Base-by-base conservation (phyloP, 1,139 yeast genomes). In the Zygosaccharomyces sapae region DNA sequence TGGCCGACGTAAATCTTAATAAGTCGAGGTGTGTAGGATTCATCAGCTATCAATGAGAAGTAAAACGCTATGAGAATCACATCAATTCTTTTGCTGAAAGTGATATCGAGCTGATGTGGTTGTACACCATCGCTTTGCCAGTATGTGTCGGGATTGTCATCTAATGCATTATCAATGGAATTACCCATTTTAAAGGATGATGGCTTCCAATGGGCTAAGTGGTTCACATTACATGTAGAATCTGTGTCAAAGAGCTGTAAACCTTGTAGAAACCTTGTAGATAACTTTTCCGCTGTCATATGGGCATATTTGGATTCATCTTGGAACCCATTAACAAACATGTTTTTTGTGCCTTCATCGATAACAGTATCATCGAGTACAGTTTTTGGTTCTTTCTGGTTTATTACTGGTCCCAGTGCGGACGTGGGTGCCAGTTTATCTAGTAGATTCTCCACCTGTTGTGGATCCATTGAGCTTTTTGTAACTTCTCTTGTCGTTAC, bases 81-180 rank as follows among this genome's bases (percentile, higher is more conserved):
- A 18, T 82, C 73, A 4, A 90, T 95, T 46, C 80, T 74, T 61
- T 86, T 89, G 36, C 92, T 76, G 63, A 94, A 94, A 59, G 83
- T 94, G 2, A 88, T 77, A 44, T 87, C 86, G n/a, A 92, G 72
- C 27, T 74, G 73, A 67, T 94, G 98, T 0, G 98, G 98, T 56
- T 84, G 89, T n/a, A 79, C 75, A 30, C 97, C 98, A 65, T 94
- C 98, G 44, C 95, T 86, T 65, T 94, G 98, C 99, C 99, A 94
- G 64, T 75, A 90, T 2, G 83, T 70, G 36, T 76, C 75, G 0
- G 95, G 86, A 13, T 81, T 77, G 59, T 87, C 94, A 46, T 86
- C 88, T 30, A 94, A 70, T 9, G 92, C 71, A 55, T 83, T 84
- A 19, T 70, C 70, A 9, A 88, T 73, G 0, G 94, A 95, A 57